A percentile compares a stretch with the other conserved stretches of the same genome.
These are phyloP conservation scores for Candida taoyuanica DNA, from an alignment of 805 yeast genomes.

Conservation along the genomic window DNA sequence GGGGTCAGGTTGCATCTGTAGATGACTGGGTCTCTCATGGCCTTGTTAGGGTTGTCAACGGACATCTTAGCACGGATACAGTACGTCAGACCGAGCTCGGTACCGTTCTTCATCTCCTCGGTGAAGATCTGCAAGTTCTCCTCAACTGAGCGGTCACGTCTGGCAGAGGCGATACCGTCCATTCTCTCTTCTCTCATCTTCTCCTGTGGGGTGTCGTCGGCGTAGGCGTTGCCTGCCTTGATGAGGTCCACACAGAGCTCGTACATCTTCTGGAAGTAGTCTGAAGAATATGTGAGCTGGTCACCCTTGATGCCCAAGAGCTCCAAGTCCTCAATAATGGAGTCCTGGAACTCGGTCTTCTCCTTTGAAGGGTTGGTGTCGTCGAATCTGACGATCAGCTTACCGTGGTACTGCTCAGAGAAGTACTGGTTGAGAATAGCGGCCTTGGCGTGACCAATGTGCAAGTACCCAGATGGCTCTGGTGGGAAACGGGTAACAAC, in stretches of 20 bases:
- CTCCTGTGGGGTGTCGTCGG: conserved; percentile 94
- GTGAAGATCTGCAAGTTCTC: conserved; percentile 85
- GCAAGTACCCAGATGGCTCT: conserved; percentile 98
- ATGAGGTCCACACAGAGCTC: conserved; percentile 80
- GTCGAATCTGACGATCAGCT: conserved; percentile 93
- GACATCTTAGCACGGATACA: conserved; percentile 97
- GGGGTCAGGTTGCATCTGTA: conserved; percentile 97
- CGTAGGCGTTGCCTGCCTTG: conserved; percentile 94
- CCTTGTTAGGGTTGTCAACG: conserved; percentile 84
- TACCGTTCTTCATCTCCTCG: conserved; percentile 89
- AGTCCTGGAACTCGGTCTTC: conserved; percentile 88
- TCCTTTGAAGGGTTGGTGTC: conserved; percentile 98
- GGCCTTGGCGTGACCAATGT: conserved; percentile 99
- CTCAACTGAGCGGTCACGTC: conserved; percentile 91
- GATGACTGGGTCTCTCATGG: conserved; percentile 96
- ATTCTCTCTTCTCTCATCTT: conserved; percentile 98
- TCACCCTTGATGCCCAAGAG: conserved; percentile 94
- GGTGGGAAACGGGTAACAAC: conserved; percentile 99
- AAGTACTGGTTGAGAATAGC: conserved; percentile 95
- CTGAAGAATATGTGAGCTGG: conserved; percentile 80
- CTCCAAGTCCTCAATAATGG: conserved; percentile 88
- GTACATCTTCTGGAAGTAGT: conserved; percentile 90
- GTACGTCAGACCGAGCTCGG: conserved; percentile 86
- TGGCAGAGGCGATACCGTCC: conserved; percentile 89
- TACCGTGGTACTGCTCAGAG: conserved; percentile 94